phyloP scores from a whole-genome alignment of 2,329 filamentous ascomycete genomes.

The Pestalotiopsis sp. region DNA sequence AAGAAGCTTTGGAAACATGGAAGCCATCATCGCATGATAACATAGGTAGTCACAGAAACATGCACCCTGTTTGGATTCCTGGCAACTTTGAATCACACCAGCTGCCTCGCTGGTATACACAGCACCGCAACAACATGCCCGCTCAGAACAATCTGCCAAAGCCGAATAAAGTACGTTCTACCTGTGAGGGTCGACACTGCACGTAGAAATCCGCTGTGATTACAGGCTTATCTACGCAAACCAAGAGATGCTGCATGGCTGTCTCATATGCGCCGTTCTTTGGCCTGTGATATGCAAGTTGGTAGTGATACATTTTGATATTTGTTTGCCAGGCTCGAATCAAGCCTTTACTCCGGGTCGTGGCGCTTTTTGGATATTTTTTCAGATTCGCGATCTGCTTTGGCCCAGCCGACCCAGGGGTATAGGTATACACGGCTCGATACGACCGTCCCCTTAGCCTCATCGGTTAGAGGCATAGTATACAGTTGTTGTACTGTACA shows the following conservation, averaged over 20 bases:
- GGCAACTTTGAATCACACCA: too few species aligned
- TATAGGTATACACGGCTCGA: not conserved
- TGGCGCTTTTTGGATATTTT: not conserved
- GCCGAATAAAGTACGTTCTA: not conserved
- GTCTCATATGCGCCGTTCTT: not conserved
- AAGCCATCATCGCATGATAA: too few species aligned
- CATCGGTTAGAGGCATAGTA: not conserved
- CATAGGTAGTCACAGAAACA: too few species aligned
- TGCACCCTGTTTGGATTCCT: too few species aligned
- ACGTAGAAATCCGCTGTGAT: not conserved
- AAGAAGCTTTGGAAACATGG: too few species aligned
- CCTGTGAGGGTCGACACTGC: not conserved
- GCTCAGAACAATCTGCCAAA: too few species aligned
- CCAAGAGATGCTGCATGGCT: not conserved
- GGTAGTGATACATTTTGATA: not conserved
- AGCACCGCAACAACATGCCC: too few species aligned
- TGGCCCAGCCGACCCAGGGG: not conserved
- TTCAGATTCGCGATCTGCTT: not conserved
- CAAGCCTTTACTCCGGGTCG: not conserved
- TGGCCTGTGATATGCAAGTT: not conserved
- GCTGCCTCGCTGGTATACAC: too few species aligned
- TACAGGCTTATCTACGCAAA: not conserved
- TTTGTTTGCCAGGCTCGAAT: not conserved
- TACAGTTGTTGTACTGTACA: slow-evolving; percentile 5
- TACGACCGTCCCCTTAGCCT: not conserved